Percentiles rank a stretch among this genome's conserved stretches.
These are phyloP conservation scores for Blumeriella jaapii DNA, from an alignment of 2,329 filamentous ascomycete genomes.

Conservation along the genomic window DNA sequence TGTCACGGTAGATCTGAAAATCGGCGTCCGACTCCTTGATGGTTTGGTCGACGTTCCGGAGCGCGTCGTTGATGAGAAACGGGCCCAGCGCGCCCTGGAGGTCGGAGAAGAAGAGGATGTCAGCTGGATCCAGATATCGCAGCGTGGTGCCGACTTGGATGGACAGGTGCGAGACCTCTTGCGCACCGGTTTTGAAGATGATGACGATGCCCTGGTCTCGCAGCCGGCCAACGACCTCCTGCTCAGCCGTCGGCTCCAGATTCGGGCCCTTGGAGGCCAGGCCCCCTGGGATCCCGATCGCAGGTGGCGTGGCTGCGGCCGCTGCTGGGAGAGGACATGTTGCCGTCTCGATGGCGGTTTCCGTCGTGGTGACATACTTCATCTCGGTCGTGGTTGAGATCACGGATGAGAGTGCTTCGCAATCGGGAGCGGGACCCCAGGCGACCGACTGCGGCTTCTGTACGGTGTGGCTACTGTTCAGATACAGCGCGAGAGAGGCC, in stretches of 20 bases:
- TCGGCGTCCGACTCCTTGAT: constrained; percentile 32
- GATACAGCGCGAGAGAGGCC: background rate
- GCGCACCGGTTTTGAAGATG: constrained; percentile 47
- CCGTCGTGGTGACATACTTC: background rate
- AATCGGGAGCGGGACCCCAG: background rate
- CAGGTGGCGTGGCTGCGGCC: background rate
- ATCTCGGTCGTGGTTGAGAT: constrained; percentile 1
- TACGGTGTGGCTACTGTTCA: constrained; percentile 1
- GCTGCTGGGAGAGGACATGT: background rate
- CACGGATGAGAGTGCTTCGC: background rate
- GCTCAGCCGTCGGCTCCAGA: constrained; percentile 4
- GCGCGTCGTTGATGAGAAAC: constrained; percentile 34
- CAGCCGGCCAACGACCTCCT: constrained; percentile 8
- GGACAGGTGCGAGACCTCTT: constrained; percentile 40
- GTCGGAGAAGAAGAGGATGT: constrained; percentile 49
- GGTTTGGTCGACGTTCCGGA: constrained; percentile 34
- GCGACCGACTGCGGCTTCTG: background rate
- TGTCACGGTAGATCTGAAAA: constrained; percentile 35
- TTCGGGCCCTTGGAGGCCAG: background rate
- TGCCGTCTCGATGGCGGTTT: background rate
- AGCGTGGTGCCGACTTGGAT: constrained; percentile 43
- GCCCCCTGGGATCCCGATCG: background rate
- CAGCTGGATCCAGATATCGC: constrained; percentile 31
- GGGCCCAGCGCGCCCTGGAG: constrained; percentile 37
- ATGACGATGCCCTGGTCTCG: constrained; percentile 24